Base-by-base conservation (phyloP, 306 rosid genomes). In the Gillenia trifoliata region DNA sequence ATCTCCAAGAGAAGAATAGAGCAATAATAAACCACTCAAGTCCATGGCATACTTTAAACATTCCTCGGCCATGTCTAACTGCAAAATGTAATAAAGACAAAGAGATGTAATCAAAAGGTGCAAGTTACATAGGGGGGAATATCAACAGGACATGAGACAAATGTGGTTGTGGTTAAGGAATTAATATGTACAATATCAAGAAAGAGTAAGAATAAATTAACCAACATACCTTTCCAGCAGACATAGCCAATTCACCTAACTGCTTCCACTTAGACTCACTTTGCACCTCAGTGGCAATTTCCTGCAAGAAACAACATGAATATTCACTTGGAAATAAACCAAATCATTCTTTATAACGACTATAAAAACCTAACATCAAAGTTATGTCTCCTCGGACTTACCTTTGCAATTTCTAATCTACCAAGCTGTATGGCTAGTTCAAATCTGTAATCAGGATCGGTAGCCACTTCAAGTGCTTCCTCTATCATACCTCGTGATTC, bases 1-100 rank as follows among this genome's bases (percentile, higher is more conserved):
- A 84, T 95, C 98, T 50, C 99, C 99, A 81, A 95, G 84, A 81
- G 99, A 95, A 88, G 99, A 92, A 88, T 95, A 95, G n/a, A 95
- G 89, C 79, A 95, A 87, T 78, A 95, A 75, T 75, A 95, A 88
- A 34, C 99, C 99, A 83, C 99, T 95, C 90, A 95, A 83, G 83
- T 95, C 99, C 92, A 86, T 83, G 75, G 99, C 99, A 73, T 83
- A 73, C 87, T 86, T 86, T 71, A 95, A 84, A 78, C 99, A 95
- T 77, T 92, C 96, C 86, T 95, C 98, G 1, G 99, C 99, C 99
- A 95, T 88, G 82, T 92, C 98, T 77, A 95, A 89, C 99, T 95
- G 93, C 85, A 88, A 78, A 83, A 66, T 31, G 66, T 64, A 65
- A 72, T 15, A 61, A 15, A 62, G 36, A 28, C 10, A 62, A 67